Base-by-base conservation (phyloP, 192 early-diverging fungal species). In the Neocallimastix lanati region DNA sequence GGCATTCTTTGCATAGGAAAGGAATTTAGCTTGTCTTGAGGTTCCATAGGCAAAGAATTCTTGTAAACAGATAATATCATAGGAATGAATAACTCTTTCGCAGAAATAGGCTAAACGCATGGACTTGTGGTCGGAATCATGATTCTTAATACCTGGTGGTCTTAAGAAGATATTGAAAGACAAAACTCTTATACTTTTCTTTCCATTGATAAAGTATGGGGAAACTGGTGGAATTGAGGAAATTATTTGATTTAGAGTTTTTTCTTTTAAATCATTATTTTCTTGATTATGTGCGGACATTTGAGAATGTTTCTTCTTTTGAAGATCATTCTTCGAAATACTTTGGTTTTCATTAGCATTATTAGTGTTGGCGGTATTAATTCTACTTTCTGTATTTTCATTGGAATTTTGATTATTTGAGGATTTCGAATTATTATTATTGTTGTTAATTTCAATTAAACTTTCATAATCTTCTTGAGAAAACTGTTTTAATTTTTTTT, bases 11-110 rank as follows among this genome's bases (percentile, higher is more conserved):
- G 93, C 94, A 50, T 84, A 85, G 25, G 80, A 82, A 29, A 94
- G 82, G 36, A 96, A 80, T 30, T 86, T 81, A 25, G 84, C 79
- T 76, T 87, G 86, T 12, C 94, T 87, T 13, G 86, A 80, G 27
- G 87, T 87, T 12, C 88, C 93, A 83, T 90, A 96, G 29, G 91
- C 90, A 86, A 92, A 96, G 80, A 92, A 88, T 81, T 96, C 94
- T 81, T 96, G 94, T 80, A 96, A 85, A 67, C 89, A 87, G 29
- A 96, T 88, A 25, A 96, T 84, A 83, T 95, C 92, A 84, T 92
- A 93, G n/a, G 88, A 80, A n/a, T 86, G 88, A 37, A 94, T 84
- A 28, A 93, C 83, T 78, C 87, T 81, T 29, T 89, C 84, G 37
- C 93, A 89, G 80, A 95, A 88, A 76, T 90, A 91, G 76, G 84